Conservation (phyloP, 495 filamentous ascomycete genomes). For the Trichoderma virens region DNA sequence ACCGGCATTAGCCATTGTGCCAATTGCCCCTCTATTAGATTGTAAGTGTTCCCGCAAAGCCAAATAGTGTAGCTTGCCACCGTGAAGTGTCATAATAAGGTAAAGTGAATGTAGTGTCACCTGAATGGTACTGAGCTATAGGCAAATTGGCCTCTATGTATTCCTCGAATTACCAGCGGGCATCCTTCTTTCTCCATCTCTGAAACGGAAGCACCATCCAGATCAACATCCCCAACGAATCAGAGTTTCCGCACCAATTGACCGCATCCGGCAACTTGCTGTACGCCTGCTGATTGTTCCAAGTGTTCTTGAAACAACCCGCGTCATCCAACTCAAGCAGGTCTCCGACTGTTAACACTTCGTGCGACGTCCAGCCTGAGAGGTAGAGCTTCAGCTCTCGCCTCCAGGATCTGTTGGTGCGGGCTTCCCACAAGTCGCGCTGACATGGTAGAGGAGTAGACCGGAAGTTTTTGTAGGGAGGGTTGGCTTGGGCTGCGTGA, state of each 20-base stretch:
- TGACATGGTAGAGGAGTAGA: not conserved
- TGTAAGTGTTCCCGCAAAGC: no score
- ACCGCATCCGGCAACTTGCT: not conserved
- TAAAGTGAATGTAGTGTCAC: no score
- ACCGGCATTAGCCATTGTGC: no score
- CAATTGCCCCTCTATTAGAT: no score
- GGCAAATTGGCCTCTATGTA: no score
- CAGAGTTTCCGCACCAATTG: not conserved
- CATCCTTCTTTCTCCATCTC: not conserved
- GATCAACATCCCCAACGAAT: not conserved
- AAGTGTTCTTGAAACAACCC: not conserved
- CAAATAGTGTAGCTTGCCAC: no score
- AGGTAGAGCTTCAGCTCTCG: not conserved
- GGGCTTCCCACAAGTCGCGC: not conserved
- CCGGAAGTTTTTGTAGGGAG: not conserved
- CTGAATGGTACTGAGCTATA: no score
- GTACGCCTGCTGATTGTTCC: not conserved
- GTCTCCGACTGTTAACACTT: not conserved
- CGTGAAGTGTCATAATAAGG: no score
- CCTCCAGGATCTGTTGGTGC: not conserved
- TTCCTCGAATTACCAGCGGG: not conserved
- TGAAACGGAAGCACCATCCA: not conserved
- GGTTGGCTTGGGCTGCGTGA: not conserved
- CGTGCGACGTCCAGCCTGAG: not conserved
- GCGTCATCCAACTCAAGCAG: not conserved